Percentiles rank a stretch among this genome's conserved stretches.
phyloP scores from a whole-genome alignment of 345 rosid genomes.

The Clausena lansium region DNA sequence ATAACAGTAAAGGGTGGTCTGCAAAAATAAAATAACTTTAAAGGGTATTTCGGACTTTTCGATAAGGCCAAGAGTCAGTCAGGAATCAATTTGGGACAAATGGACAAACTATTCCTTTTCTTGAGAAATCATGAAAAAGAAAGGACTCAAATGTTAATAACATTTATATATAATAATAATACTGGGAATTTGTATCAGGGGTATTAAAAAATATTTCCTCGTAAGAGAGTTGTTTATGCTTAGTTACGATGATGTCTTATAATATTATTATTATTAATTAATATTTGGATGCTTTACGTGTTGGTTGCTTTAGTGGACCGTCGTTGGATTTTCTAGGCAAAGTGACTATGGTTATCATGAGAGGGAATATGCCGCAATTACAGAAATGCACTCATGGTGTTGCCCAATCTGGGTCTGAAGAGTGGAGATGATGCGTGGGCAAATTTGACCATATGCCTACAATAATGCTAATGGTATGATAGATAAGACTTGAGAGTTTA shows the following conservation, averaged over 20 bases:
- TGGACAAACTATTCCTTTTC: neutral
- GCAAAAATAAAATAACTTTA: no score
- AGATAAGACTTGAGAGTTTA: neutral
- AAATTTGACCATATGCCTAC: neutral
- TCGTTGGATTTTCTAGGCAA: conserved; percentile 29
- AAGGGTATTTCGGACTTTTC: no score
- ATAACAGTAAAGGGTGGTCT: no score
- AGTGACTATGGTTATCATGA: conserved; percentile 17
- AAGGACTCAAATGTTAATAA: neutral
- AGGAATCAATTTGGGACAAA: neutral
- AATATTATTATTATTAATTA: no score
- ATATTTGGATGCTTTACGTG: neutral
- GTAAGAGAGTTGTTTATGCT: neutral
- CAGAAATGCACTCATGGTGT: conserved; percentile 5
- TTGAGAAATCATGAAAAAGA: neutral
- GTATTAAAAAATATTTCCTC: neutral
- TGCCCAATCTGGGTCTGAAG: neutral
- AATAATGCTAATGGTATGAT: neutral
- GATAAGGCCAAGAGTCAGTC: neutral
- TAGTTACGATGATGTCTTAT: neutral
- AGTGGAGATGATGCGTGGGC: neutral
- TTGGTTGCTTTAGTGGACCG: conserved; percentile 24
- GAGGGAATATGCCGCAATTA: conserved; percentile 9
- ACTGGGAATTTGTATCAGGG: neutral
- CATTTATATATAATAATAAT: neutral